Percentiles rank a stretch among this genome's conserved stretches.
These are phyloP conservation scores for Quercus robur DNA, from an alignment of 306 rosid genomes.

Conservation along the genomic window DNA sequence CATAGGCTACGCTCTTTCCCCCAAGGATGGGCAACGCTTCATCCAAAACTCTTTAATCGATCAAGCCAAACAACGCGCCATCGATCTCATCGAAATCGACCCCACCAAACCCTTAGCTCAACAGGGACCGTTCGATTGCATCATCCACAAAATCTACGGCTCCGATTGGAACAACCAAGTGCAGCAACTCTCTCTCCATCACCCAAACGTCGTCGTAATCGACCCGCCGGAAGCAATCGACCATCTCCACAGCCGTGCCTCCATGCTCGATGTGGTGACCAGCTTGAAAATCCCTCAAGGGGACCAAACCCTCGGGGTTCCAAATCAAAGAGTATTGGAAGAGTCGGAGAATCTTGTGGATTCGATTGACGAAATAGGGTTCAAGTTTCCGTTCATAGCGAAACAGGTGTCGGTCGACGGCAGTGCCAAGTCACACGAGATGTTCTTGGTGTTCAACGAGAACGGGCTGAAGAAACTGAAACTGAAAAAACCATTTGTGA, in stretches of 20 bases:
- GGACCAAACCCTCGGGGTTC: not conserved
- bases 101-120: constrained; percentile 5
- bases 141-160: constrained; percentile 33
- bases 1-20: constrained; percentile 27
- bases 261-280: constrained; percentile 33
- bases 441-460: constrained; percentile 40
- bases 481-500: constrained; percentile 23
- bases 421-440: constrained; percentile 39
- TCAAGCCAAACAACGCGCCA: constrained; percentile 15
- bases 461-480: constrained; percentile 30
- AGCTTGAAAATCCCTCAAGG: not conserved
- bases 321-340: constrained; percentile 17
- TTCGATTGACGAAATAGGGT: not conserved
- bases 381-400: constrained; percentile 27
- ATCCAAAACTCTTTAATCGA: constrained; percentile 18
- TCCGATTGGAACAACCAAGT: constrained; percentile 20
- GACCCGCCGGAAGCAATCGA: constrained; percentile 31
- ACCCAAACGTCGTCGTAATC: constrained; percentile 16
- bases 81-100: constrained; percentile 25
- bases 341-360: not conserved
- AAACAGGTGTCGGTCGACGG: constrained; percentile 25
- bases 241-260: constrained; percentile 30
- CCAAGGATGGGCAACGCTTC: constrained; percentile 19
- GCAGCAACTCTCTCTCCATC: not conserved
- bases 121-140: constrained; percentile 35